Percentiles rank a stretch among this genome's conserved stretches.
Conservation (phyloP, 257 asterid species). For the Datura wrightii region DNA sequence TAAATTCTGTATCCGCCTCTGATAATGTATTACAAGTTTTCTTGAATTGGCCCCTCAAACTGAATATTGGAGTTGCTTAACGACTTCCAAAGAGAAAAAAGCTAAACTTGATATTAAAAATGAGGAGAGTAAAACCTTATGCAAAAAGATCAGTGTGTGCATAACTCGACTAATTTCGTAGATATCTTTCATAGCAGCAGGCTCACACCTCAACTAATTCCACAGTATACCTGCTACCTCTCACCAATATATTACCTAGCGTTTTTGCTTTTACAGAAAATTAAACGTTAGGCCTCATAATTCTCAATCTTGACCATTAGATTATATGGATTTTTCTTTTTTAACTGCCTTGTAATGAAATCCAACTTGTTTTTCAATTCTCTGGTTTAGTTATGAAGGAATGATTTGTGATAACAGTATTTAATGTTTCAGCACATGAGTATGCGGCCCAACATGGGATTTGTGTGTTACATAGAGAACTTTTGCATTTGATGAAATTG, state of each 20-base stretch:
- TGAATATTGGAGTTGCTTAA: neutral
- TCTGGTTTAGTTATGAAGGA: neutral
- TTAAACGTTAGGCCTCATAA: neutral
- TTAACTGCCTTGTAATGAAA: no score
- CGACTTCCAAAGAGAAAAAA: neutral
- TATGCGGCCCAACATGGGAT: slow-evolving; percentile 71
- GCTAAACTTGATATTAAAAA: neutral
- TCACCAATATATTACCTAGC: neutral
- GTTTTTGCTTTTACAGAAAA: accelerated
- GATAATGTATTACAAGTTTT: neutral
- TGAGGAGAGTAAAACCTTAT: neutral
- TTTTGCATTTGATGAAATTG: slow-evolving; percentile 69
- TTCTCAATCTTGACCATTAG: neutral
- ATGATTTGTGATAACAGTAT: neutral
- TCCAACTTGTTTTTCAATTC: no score
- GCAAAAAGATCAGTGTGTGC: neutral
- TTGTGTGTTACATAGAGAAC: slow-evolving; percentile 70
- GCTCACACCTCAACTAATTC: neutral
- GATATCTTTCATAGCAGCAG: neutral
- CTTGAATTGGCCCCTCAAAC: neutral
- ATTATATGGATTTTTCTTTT: no score
- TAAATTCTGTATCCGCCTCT: no score
- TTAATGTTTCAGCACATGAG: slow-evolving; percentile 43
- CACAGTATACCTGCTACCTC: neutral
- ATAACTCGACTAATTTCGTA: neutral